phyloP scores from a whole-genome alignment of 1,139 yeast species.

The Debaryomyces nepalensis region DNA sequence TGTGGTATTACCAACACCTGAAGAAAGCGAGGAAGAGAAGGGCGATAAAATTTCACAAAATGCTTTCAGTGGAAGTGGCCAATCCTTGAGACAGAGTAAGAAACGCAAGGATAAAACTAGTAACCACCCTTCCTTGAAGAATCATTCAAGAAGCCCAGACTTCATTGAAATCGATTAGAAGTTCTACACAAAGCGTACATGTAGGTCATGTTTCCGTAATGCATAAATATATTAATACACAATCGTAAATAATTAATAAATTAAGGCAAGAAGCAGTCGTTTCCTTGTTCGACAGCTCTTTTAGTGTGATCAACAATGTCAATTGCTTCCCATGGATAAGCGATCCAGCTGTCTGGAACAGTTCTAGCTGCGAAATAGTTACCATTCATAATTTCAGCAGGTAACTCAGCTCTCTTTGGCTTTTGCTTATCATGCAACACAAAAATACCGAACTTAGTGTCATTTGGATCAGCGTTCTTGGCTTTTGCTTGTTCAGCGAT shows the following conservation, averaged over 20 bases:
- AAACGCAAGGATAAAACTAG: constrained; percentile 69
- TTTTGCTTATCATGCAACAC: constrained; percentile 93
- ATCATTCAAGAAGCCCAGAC: constrained; percentile 70
- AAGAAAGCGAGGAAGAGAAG: constrained; percentile 38
- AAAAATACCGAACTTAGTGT: constrained; percentile 83
- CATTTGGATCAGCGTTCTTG: constrained; percentile 51
- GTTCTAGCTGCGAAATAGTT: constrained; percentile 90
- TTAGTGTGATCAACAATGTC: constrained; percentile 89
- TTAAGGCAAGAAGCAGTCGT: constrained; percentile 51
- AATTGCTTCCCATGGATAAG: constrained; percentile 95
- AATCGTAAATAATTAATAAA: constrained; percentile 10
- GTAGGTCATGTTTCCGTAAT: constrained; percentile 1
- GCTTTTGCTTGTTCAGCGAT: constrained; percentile 60
- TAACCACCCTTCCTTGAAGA: constrained; percentile 45
- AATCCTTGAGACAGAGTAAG: constrained; percentile 70
- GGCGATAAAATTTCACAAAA: constrained; percentile 25
- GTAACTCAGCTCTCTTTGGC: constrained; percentile 81
- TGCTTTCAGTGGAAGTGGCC: constrained; percentile 66
- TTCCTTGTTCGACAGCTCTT: constrained; percentile 77
- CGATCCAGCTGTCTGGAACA: constrained; percentile 94
- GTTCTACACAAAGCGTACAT: constrained; percentile 2
- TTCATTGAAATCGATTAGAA: constrained; percentile 75
- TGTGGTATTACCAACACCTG: constrained; percentile 67
- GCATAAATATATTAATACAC: constrained; percentile 5
- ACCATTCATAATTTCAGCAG: constrained; percentile 65